Evolutionary conservation across 768 basidiomycete species (phyloP).

Genomic region (Boletus vinaceobasis): DNA sequence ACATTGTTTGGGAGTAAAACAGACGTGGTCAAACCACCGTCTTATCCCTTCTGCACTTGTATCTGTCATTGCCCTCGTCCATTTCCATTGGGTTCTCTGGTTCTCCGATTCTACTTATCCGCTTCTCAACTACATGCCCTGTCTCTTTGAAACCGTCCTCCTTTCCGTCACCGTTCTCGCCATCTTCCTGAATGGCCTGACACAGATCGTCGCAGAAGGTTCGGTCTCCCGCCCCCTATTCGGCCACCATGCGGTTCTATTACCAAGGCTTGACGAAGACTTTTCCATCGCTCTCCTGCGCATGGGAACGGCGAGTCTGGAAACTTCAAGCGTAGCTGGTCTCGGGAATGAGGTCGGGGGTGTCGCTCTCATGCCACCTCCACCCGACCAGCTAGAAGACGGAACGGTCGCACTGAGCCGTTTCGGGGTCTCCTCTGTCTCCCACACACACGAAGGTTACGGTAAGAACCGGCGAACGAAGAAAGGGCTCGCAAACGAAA

Average conservation of each 20-base stretch:
- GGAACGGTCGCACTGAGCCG: constrained; percentile 40
- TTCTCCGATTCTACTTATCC: constrained; percentile 52
- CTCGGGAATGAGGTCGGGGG: constrained; percentile 71
- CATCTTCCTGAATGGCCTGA: constrained; percentile 55
- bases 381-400: constrained; percentile 20
- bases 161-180: constrained; percentile 57
- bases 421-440: constrained; percentile 40
- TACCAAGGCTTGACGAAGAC: constrained; percentile 65
- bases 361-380: constrained; percentile 32
- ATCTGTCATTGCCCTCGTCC: constrained; percentile 55
- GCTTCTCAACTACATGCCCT: constrained; percentile 70
- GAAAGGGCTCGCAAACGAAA: constrained; percentile 50
- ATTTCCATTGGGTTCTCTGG: constrained; percentile 66
- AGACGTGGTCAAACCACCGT: constrained; percentile 62
- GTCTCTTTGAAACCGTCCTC: constrained; percentile 65
- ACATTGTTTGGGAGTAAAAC: constrained; percentile 63
- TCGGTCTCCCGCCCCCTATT: constrained; percentile 57
- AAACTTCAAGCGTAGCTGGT: constrained; percentile 68
- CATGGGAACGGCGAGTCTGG: constrained; percentile 70
- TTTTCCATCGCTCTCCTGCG: constrained; percentile 69
- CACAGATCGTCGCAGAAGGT: constrained; percentile 65
- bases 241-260: constrained; percentile 40
- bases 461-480: constrained; percentile 22
- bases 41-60: constrained; percentile 65
- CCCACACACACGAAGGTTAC: constrained; percentile 25